Evolutionary conservation across 2,329 filamentous ascomycete genomes (phyloP), one percentile per base, ranked within the genome.

Genomic region (Elsinoe necatrix): DNA sequence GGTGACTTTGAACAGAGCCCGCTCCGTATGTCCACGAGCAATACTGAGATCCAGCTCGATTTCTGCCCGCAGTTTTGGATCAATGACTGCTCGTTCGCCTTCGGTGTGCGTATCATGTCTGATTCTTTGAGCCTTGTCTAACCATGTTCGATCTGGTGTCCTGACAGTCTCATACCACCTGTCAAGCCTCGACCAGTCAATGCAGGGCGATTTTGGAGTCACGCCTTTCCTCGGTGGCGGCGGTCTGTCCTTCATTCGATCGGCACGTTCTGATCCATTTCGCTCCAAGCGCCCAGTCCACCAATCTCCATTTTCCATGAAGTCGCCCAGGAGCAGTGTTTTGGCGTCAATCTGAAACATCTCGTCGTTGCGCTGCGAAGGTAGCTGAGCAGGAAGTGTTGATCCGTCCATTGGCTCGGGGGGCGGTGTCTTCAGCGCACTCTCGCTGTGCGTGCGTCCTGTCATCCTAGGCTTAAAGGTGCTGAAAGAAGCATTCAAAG

Each of bases 221-320:
- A 85, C 80, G 31, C 76, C 67, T 41, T 62, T 64, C 20, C 59
- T 61, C 18, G 20, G 11, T 16, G 39, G 37, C n/a, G 21, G 16
- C n/a, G 18, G 29, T 25, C 51, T 21, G 18, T 58, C 47, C 37
- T 47, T 51, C 18, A 18, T 20, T 8, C 48, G 37, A 25, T 71
- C 69, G 5, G 62, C 57, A 61, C 71, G 67, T 21, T 67, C 67
- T 1, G 63, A 61, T 1, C 59, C 59, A 25, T 65, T 64, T n/a
- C 64, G 71, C 20, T 69, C 61, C 55, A 69, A 56, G 50, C 78
- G 78, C 1, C 85, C 86, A 47, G 85, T 84, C 87, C 87, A 92
- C 88, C 87, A 92, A 6, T 80, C 81, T 1, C 86, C 87, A 65
- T 93, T 93, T 66, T 93, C 88, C 0, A 84, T 86, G 62, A 91